phyloP scores from a whole-genome alignment of 345 rosid genomes.

The Hirschfeldia incana region DNA sequence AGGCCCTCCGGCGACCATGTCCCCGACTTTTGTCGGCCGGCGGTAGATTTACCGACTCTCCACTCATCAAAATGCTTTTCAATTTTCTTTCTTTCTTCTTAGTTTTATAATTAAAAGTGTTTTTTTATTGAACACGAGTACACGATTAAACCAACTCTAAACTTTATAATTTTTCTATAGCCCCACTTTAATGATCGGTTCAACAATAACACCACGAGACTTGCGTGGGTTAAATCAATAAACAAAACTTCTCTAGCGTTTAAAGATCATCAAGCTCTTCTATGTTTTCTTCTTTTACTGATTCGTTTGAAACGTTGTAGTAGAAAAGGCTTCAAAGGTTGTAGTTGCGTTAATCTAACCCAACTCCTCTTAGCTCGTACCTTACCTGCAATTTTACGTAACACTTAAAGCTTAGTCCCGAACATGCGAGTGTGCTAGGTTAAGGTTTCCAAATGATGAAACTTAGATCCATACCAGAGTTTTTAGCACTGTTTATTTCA shows the following conservation, averaged over 20 bases:
- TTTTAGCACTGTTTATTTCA: conserved; percentile 14
- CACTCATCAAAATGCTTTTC: conserved; percentile 11
- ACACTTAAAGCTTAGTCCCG: conserved; percentile 7
- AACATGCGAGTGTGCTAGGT: not conserved
- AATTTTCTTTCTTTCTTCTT: not conserved
- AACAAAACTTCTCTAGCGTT: conserved; percentile 15
- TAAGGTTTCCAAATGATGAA: conserved; percentile 10
- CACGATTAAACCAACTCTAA: conserved; percentile 16
- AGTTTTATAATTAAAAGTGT: not conserved
- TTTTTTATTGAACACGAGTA: conserved; percentile 5
- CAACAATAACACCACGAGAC: not conserved
- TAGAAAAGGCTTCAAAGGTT: conserved; percentile 49
- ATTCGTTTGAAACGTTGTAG: conserved; percentile 51
- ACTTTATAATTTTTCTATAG: not conserved
- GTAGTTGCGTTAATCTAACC: conserved; percentile 25
- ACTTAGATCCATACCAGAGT: conserved; percentile 26
- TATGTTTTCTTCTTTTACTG: conserved; percentile 29
- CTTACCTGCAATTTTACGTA: conserved; percentile 44
- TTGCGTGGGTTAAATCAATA: conserved; percentile 22
- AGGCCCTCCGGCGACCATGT: conserved; percentile 36
- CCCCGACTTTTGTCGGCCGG: conserved; percentile 56
- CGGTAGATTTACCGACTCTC: conserved; percentile 56
- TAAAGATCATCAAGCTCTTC: conserved; percentile 19
- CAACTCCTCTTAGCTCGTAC: conserved; percentile 34
- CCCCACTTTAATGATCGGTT: not conserved